These are phyloP conservation scores for Phialocephala subalpina DNA, from an alignment of 2,329 filamentous ascomycete species.

Conservation along the genomic window DNA sequence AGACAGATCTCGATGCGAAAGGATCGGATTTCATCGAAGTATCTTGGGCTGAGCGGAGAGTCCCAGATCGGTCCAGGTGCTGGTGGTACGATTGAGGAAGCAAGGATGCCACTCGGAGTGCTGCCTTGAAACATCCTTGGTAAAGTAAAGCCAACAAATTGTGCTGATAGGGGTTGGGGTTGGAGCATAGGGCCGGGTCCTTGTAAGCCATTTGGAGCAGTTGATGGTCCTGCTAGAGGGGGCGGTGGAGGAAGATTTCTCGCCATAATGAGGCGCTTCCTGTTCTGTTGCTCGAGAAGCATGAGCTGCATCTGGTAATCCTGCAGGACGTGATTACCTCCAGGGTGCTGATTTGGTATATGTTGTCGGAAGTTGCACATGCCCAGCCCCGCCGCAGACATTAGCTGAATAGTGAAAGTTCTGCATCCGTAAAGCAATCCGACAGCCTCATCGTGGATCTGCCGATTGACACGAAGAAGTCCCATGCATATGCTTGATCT, in stretches of 20 bases:
- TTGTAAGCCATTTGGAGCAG: not conserved
- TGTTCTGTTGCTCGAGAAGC: slow-evolving; percentile 87
- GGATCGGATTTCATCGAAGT: slow-evolving; percentile 13
- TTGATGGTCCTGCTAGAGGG: slow-evolving; percentile 37
- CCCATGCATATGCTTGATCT: slow-evolving; percentile 9
- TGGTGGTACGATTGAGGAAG: not conserved
- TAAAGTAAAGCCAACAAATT: not conserved
- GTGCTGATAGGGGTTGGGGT: too few relatives aligned
- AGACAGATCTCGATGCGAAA: slow-evolving; percentile 13
- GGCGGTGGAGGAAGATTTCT: slow-evolving; percentile 77
- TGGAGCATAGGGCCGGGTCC: too few relatives aligned
- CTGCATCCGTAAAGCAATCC: slow-evolving; percentile 21
- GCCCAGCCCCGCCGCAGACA: slow-evolving; percentile 13
- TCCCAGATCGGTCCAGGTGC: slow-evolving; percentile 17
- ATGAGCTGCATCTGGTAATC: slow-evolving; percentile 92
- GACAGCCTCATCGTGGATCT: slow-evolving; percentile 30
- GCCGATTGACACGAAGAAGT: slow-evolving; percentile 28
- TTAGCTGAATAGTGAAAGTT: slow-evolving; percentile 26
- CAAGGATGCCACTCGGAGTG: not conserved
- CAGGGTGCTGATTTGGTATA: slow-evolving; percentile 10
- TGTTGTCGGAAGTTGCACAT: slow-evolving; percentile 22
- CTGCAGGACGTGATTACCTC: slow-evolving; percentile 80
- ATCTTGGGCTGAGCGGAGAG: slow-evolving; percentile 13
- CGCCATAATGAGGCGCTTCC: slow-evolving; percentile 85
- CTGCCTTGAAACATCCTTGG: too few relatives aligned